phyloP scores from a whole-genome alignment of 371 early-diverging fungal species.

The Syncephalis plumigaleata region DNA sequence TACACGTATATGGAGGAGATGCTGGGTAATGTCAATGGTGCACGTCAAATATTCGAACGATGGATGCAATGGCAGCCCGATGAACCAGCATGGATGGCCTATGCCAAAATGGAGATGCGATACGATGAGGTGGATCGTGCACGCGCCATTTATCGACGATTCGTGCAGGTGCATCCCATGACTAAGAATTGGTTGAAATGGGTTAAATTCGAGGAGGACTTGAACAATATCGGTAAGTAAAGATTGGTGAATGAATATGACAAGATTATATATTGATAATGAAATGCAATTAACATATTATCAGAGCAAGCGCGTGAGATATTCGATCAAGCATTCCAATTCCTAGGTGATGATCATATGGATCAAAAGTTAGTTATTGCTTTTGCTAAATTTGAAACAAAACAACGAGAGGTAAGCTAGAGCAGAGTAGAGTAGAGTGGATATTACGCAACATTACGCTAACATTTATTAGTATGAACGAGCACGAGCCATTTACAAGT shows the following conservation, averaged over 20 bases:
- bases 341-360: slow-evolving; percentile 70
- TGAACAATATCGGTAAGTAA: slow-evolving; percentile 35
- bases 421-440: not conserved
- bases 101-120: slow-evolving; percentile 83
- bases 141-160: slow-evolving; percentile 61
- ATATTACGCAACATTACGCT: not conserved
- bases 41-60: slow-evolving; percentile 87
- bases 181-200: slow-evolving; percentile 94
- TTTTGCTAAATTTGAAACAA: slow-evolving; percentile 90
- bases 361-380: slow-evolving; percentile 81
- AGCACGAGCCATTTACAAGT: slow-evolving; percentile 89
- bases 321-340: slow-evolving; percentile 73
- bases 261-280: not conserved
- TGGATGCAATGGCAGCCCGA: slow-evolving; percentile 98
- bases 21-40: slow-evolving; percentile 76
- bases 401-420: slow-evolving; percentile 51
- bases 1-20: slow-evolving; percentile 96
- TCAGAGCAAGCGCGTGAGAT: slow-evolving; percentile 67
- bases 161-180: slow-evolving; percentile 78
- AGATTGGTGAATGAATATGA: not conserved
- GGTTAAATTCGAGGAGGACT: slow-evolving; percentile 86
- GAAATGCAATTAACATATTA: too few species aligned
- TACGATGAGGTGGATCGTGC: slow-evolving; percentile 76
- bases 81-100: slow-evolving; percentile 84
- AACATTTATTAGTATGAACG: slow-evolving; percentile 42